Evolutionary conservation across 1,284 basidiomycete genomes (phyloP).

Genomic region (Pseudozyma flocculosa): DNA sequence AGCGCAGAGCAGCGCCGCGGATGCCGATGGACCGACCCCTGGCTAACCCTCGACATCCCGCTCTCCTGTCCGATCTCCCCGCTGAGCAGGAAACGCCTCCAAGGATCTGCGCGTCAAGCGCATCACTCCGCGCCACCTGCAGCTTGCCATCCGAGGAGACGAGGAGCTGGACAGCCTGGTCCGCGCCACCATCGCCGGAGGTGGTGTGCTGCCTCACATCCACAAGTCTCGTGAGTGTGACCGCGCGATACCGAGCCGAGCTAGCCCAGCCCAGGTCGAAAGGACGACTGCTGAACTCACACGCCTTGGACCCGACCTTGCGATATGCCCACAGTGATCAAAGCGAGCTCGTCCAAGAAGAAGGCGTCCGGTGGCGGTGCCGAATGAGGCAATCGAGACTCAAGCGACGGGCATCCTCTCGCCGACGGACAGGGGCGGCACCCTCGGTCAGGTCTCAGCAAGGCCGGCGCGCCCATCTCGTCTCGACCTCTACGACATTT

Average conservation of each 20-base stretch:
- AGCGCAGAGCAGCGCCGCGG: too few relatives aligned
- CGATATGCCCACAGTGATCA: conserved; percentile 31
- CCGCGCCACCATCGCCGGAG: conserved; percentile 67
- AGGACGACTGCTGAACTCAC: too few relatives aligned
- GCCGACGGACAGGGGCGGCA: too few relatives aligned
- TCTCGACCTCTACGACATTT: too few relatives aligned
- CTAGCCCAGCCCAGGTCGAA: too few relatives aligned
- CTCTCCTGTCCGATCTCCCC: neutral
- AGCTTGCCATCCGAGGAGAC: conserved; percentile 92
- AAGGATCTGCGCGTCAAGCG: conserved; percentile 94
- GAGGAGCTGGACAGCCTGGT: conserved; percentile 73
- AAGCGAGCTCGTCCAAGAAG: conserved; percentile 39
- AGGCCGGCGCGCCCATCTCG: too few relatives aligned
- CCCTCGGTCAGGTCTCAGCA: too few relatives aligned
- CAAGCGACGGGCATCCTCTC: too few relatives aligned
- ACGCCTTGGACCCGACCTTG: too few relatives aligned
- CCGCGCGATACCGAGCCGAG: neutral
- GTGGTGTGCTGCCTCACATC: conserved; percentile 93
- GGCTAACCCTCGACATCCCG: too few relatives aligned
- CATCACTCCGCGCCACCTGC: conserved; percentile 89
- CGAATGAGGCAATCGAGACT: too few relatives aligned
- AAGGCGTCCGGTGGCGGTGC: conserved; percentile 11
- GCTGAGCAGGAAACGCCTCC: conserved; percentile 78
- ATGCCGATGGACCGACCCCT: too few relatives aligned
- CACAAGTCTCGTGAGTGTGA: conserved; percentile 68